Evolutionary conservation across 768 basidiomycete genomes (phyloP).

Genomic region (Leccinum subgranulosum): DNA sequence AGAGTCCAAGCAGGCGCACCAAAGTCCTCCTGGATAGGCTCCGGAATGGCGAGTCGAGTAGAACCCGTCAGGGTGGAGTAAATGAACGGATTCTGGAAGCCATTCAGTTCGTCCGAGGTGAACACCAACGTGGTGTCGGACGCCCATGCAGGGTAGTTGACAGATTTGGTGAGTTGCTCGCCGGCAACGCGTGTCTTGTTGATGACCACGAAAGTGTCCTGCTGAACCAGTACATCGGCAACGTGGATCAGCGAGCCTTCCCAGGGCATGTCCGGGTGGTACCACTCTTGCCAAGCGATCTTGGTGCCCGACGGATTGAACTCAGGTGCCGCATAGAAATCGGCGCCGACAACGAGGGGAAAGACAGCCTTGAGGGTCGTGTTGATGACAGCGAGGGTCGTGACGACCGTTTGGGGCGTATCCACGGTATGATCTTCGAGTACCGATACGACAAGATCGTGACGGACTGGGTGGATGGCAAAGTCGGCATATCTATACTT

Average conservation of each 20-base stretch:
- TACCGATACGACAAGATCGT: constrained; percentile 57
- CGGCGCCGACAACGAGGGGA: constrained; percentile 53
- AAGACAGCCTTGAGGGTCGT: constrained; percentile 40
- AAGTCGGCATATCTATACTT: constrained; percentile 35
- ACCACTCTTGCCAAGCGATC: constrained; percentile 66
- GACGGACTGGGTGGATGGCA: constrained; percentile 49
- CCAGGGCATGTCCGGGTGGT: constrained; percentile 73
- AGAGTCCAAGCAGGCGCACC: constrained; percentile 56
- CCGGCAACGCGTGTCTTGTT: constrained; percentile 50
- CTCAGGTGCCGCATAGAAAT: constrained; percentile 65
- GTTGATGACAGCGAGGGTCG: constrained; percentile 56
- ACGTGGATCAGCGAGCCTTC: constrained; percentile 56
- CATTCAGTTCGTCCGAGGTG: constrained; percentile 55
- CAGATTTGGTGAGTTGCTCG: constrained; percentile 45
- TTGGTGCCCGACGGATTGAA: constrained; percentile 59
- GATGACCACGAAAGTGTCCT: constrained; percentile 32
- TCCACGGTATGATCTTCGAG: constrained; percentile 67
- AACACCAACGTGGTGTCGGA: constrained; percentile 56
- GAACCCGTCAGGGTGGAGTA: constrained; percentile 38
- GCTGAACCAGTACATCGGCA: constrained; percentile 40
- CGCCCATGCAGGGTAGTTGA: constrained; percentile 60
- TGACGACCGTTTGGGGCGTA: constrained; percentile 38
- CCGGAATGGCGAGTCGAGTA: constrained; percentile 30
- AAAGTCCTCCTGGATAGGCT: constrained; percentile 53
- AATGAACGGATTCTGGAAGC: constrained; percentile 35